phyloP scores from a whole-genome alignment of 139 green algal species.

The Trebouxia sp. region DNA sequence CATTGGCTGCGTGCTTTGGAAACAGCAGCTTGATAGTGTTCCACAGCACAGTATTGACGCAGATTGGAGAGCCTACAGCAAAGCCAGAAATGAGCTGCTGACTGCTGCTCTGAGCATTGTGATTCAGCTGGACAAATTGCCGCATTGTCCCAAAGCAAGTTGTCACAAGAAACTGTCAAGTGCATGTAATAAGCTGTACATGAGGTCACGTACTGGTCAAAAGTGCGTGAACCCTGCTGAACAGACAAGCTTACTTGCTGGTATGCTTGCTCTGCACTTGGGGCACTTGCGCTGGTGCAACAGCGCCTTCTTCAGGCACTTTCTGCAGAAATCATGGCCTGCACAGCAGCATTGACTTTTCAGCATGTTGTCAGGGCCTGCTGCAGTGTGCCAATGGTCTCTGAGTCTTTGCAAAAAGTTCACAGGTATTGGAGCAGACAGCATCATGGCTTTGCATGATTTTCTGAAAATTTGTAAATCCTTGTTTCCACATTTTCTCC shows the following conservation, averaged over 20 bases:
- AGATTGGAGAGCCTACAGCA: conserved; percentile 33
- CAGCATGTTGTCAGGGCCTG: too few species aligned
- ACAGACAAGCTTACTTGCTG: conserved; percentile 36
- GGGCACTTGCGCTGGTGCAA: conserved; percentile 46
- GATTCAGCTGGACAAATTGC: too few species aligned
- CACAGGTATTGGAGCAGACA: not conserved
- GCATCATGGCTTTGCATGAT: not conserved
- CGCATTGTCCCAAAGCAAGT: too few species aligned
- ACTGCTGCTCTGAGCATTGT: too few species aligned
- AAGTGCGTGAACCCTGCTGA: too few species aligned
- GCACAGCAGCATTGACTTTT: not conserved
- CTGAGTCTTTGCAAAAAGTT: too few species aligned
- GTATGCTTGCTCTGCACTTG: conserved; percentile 45
- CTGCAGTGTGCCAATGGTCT: too few species aligned
- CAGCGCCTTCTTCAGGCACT: conserved; percentile 44
- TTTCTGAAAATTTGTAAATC: too few species aligned
- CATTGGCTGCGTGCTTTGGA: conserved; percentile 32
- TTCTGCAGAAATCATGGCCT: conserved; percentile 59
- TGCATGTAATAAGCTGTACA: too few species aligned
- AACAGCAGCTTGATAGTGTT: conserved; percentile 62
- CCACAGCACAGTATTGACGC: conserved; percentile 57
- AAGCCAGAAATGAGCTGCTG: not conserved
- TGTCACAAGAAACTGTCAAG: too few species aligned
- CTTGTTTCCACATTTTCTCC: too few species aligned
- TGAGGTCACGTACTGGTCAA: too few species aligned